phyloP scores from a whole-genome alignment of 352 stramenopile species.

The Phytophthora crassamura region DNA sequence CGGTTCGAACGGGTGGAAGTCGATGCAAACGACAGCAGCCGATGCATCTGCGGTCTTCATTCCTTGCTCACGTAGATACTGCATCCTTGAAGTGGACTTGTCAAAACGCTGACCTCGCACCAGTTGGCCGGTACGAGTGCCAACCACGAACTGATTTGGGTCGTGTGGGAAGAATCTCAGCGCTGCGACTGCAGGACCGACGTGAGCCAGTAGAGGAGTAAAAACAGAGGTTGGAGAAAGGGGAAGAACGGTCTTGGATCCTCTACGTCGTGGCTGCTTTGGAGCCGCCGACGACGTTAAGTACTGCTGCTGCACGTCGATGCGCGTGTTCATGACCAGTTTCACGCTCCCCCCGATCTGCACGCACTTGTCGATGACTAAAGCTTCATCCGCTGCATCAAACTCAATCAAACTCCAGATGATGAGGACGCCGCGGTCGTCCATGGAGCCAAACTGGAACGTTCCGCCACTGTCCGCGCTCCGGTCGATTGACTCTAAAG shows the following conservation, averaged over 20 bases:
- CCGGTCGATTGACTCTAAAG: conserved; percentile 46
- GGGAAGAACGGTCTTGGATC: conserved; percentile 14
- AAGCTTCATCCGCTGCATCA: conserved; percentile 45
- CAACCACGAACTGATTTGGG: conserved; percentile 61
- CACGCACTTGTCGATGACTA: conserved; percentile 64
- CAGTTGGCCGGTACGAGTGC: conserved; percentile 49
- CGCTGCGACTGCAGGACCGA: conserved; percentile 56
- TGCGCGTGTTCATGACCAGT: conserved; percentile 67
- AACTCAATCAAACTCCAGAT: conserved; percentile 81
- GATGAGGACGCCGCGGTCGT: conserved; percentile 70
- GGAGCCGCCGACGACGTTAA: conserved; percentile 18
- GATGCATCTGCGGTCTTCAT: conserved; percentile 10
- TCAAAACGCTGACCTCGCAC: conserved; percentile 54
- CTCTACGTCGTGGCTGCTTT: conserved; percentile 12
- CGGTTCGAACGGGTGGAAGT: conserved; percentile 53
- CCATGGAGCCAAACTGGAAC: conserved; percentile 79
- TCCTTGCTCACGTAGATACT: conserved; percentile 27
- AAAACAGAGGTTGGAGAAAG: conserved; percentile 14
- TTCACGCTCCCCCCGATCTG: conserved; percentile 71
- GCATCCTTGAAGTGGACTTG: conserved; percentile 22
- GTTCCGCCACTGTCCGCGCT: conserved; percentile 26
- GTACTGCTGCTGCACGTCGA: conserved; percentile 65
- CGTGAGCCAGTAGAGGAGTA: conserved; percentile 1
- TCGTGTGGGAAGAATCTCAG: conserved; percentile 64
- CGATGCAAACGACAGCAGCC: conserved; percentile 51